Evolutionary conservation across 306 rosid species (phyloP).

Genomic region (Lathyrus tuberosus): DNA sequence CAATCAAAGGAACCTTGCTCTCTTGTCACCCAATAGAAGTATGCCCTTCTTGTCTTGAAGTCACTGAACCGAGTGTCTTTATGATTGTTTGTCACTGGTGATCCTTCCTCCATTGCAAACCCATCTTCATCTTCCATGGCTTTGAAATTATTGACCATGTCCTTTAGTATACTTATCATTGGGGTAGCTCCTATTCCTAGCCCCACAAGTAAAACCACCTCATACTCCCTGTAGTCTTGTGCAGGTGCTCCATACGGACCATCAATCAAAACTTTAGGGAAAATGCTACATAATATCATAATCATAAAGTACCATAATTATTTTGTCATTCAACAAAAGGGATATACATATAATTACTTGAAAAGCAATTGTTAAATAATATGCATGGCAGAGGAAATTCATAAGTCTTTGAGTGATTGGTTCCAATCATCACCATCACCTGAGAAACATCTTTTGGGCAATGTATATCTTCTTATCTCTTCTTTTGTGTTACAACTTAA

Average conservation of each 20-base stretch:
- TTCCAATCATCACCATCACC: not conserved
- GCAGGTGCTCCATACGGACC: conserved; percentile 85
- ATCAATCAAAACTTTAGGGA: conserved; percentile 61
- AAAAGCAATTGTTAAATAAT: not conserved
- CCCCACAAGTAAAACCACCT: conserved; percentile 70
- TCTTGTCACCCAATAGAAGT: conserved; percentile 73
- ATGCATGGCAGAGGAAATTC: conserved; percentile 3
- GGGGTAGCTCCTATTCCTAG: conserved; percentile 81
- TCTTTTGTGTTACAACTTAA: not conserved
- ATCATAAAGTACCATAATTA: not conserved
- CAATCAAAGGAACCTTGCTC: conserved; percentile 77
- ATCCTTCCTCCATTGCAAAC: conserved; percentile 44
- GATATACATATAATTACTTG: not conserved
- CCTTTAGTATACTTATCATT: conserved; percentile 74
- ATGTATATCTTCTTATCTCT: not conserved
- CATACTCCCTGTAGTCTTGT: conserved; percentile 67
- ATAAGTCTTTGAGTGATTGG: not conserved
- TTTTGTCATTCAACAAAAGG: not conserved
- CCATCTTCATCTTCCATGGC: conserved; percentile 52
- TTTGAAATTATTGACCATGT: conserved; percentile 59
- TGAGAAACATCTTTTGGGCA: not conserved
- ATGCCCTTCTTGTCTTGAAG: conserved; percentile 61
- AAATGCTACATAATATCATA: conserved; percentile 34
- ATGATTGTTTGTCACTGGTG: conserved; percentile 24
- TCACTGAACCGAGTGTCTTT: conserved; percentile 25